These are phyloP conservation scores for Saccharum hybrid DNA, from an alignment of 202 grass and related monocot genomes.

Conservation along the genomic window DNA sequence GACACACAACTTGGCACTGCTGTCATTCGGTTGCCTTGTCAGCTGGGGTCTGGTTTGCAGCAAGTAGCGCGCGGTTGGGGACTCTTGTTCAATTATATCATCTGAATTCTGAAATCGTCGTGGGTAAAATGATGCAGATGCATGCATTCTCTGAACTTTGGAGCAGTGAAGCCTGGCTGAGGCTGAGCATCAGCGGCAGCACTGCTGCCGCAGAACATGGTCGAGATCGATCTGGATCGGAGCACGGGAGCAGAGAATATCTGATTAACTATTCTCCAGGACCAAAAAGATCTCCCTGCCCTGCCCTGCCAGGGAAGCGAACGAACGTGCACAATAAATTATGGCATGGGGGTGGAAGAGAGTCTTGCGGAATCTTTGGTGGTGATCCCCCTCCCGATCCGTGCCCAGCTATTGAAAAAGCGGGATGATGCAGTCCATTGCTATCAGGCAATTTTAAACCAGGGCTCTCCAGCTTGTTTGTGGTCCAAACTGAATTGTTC, in stretches of 20 bases:
- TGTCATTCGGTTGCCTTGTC: constrained; percentile 7
- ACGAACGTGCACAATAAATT: constrained; percentile 11
- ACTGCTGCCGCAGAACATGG: not conserved
- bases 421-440: not conserved
- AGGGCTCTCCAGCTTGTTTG: not conserved
- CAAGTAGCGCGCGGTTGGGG: not conserved
- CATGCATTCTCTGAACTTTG: constrained; percentile 12
- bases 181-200: not conserved
- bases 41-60: constrained; percentile 10
- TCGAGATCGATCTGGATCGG: constrained; percentile 31
- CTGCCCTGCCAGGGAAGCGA: not conserved
- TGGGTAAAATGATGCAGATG: not conserved
- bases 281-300: not conserved
- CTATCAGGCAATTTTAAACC: not conserved
- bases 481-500: not conserved
- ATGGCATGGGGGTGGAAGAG: not conserved
- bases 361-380: not conserved
- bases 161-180: not conserved
- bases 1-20: not conserved
- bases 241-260: constrained; percentile 15
- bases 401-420: not conserved
- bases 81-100: not conserved
- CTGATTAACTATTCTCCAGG: not conserved
- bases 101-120: not conserved
- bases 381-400: not conserved